Base-by-base conservation (phyloP, 2,329 filamentous ascomycete genomes). In the Harringtonia lauricola region DNA sequence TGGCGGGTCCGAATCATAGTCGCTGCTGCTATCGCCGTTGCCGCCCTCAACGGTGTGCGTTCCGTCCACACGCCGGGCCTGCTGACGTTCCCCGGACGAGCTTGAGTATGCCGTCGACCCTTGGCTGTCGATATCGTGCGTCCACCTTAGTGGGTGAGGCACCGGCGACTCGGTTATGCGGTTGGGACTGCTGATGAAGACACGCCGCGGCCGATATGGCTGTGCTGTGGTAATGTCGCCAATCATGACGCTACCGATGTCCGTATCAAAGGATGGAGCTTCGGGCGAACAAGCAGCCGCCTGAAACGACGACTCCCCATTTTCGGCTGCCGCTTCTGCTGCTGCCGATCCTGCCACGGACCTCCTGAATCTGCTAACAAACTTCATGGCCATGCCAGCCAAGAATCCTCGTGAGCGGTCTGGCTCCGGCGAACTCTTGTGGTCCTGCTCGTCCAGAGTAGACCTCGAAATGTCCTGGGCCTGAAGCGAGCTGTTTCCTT, bases 171-270 rank as follows among this genome's bases (percentile, higher is more conserved):
- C 43, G n/a, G 47, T 43, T 12, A 40, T 50, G 17, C 43, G 49
- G 37, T 41, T 39, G 17, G 43, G 36, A n/a, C 41, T 46, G 36
- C 45, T 37, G 26, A 52, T 50, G 12, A 51, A 52, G 8, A 52
- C 49, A 4, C 45, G 50, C 26, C 44, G 40, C 8, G 50, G 50
- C 39, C 45, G 43, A 33, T 46, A 48, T 14, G 49, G 50, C 41
- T 52, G 43, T 1, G 44, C 50, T 4, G 49, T 51, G 1, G 50
- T 51, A 12, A 49, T 39, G 22, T 47, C 43, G 22, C 45, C 45
- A 39, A 51, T 41, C 4, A 42, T 43, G 24, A 52, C 45, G 24
- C 48, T 52, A 18, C 50, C 48, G 1, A 49, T 15, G 8, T 52
- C 50, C 10, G 49, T 48, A 19, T 49, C 45, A 12, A 51, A 36